Evolutionary conservation across 495 filamentous ascomycete species (phyloP).

Genomic region (Neurospora discreta): DNA sequence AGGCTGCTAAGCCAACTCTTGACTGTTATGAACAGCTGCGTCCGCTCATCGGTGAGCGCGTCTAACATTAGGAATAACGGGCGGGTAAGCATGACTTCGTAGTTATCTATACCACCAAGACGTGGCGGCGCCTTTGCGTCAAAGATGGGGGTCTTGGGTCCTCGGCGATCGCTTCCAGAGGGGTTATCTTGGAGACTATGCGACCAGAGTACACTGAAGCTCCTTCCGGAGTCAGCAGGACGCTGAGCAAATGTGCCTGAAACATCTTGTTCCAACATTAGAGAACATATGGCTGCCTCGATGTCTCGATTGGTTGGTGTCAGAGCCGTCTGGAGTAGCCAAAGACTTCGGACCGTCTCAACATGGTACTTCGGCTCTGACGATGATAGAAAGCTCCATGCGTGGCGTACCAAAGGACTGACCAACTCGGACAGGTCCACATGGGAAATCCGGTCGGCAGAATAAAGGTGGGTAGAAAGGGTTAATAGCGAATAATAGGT

Average conservation of each 20-base stretch:
- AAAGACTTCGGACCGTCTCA: constrained; percentile 75
- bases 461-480: constrained; percentile 52
- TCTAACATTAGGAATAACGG: constrained; percentile 80
- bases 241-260: constrained; percentile 41
- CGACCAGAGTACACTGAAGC: constrained; percentile 66
- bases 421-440: constrained; percentile 54
- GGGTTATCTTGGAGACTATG: constrained; percentile 59
- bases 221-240: constrained; percentile 45
- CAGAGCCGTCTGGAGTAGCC: constrained; percentile 63
- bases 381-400: constrained; percentile 74
- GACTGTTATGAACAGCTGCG: constrained; percentile 62
- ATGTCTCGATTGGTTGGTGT: constrained; percentile 43
- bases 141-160: constrained; percentile 37
- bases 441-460: constrained; percentile 42
- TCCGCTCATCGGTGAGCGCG: constrained; percentile 58
- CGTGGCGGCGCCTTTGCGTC: constrained; percentile 37
- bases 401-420: constrained; percentile 50
- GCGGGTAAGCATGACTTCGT: constrained; percentile 63
- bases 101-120: constrained; percentile 39
- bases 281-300: constrained; percentile 66
- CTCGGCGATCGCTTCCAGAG: constrained; percentile 32
- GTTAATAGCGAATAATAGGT: constrained; percentile 51
- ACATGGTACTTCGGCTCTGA: constrained; percentile 83
- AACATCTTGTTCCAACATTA: constrained; percentile 51
- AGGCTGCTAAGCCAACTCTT: constrained; percentile 75